These are phyloP conservation scores for Herpetomonas muscarum DNA, from an alignment of 208 protist species.

Conservation along the genomic window DNA sequence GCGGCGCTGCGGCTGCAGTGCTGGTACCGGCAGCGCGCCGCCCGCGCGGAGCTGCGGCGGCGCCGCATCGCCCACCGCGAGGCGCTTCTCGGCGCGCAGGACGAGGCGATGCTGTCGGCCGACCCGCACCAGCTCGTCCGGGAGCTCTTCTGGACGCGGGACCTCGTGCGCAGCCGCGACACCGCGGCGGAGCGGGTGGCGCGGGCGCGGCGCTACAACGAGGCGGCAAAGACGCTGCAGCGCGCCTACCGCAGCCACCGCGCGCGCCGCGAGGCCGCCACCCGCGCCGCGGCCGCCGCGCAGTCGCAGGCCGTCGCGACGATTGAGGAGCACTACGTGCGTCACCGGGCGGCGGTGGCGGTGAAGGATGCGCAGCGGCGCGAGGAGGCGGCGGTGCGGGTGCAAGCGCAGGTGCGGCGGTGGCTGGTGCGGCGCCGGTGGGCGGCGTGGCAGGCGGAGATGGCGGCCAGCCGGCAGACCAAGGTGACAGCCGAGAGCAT, in stretches of 20 bases:
- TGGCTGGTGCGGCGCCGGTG: slow-evolving; percentile 62
- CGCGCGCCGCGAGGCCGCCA: slow-evolving; percentile 22
- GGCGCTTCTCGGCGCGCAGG: slow-evolving; percentile 37
- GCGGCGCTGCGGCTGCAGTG: slow-evolving; percentile 68
- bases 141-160: slow-evolving; percentile 83
- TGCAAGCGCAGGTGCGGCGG: slow-evolving; percentile 67
- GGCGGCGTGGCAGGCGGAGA: slow-evolving; percentile 24
- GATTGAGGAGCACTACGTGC: slow-evolving; percentile 61
- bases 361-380: slow-evolving; percentile 21
- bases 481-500: slow-evolving; percentile 43
- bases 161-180: slow-evolving; percentile 35
- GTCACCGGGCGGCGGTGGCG: slow-evolving; percentile 22
- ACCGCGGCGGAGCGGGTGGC: slow-evolving; percentile 28
- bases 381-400: slow-evolving; percentile 39
- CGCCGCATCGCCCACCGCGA: slow-evolving; percentile 29
- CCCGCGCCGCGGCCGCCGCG: slow-evolving; percentile 5
- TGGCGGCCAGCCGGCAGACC: slow-evolving; percentile 26
- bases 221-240: slow-evolving; percentile 58
- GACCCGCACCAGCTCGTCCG: slow-evolving; percentile 69
- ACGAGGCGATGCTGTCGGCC: slow-evolving; percentile 39
- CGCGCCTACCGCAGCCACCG: slow-evolving; percentile 30
- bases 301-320: slow-evolving; percentile 24
- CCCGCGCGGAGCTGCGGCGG: slow-evolving; percentile 23
- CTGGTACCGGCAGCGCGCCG: slow-evolving; percentile 37
- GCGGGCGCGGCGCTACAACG: slow-evolving; percentile 11